Base-by-base conservation (phyloP, 2,329 filamentous ascomycete genomes). In the Penicillium freii region DNA sequence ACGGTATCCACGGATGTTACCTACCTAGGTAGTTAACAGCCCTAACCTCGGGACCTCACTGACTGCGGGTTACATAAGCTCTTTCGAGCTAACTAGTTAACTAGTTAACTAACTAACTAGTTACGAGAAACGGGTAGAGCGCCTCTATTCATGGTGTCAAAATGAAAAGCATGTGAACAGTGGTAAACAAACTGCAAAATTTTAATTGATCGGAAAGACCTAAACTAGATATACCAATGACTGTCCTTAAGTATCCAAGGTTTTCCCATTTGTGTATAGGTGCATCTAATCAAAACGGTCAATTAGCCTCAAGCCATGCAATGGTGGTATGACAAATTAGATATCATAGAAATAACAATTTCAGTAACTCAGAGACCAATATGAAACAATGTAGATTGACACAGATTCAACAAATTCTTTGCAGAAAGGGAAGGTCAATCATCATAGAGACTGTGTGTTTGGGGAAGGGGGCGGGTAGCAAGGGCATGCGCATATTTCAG, bases 341-440 rank as follows among this genome's bases (percentile, higher is more conserved):
- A 45, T 15, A 17, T 21, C 7, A 29, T 27, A 8, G 34, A n/a
- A 31, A 31, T 31, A 31, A 13, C 11, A 40, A 34, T 36, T 52
- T 23, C 11, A 58, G 56, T 50, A 38, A 52, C 56, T 60, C 58
- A 60, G 58, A 59, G 58, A 60, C 58, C 58, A 60, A 47, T 59
- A 52, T 48, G 56, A 60, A 60, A 60, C 52, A 60, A 59, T 60
- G 58, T 59, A 60, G 58, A 60, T 59, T 31, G 58, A 59, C 58
- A 42, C 46, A 33, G 44, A 53, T 49, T 60, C 58, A 52, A 60
- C 58, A 60, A 51, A 52, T 52, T 46, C 39, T 49, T 60, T 60
- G 58, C 58, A 58, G 58, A 60, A 60, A 60, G 58, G 58, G 58
- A 60, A 58, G 58, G 58, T 60, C 58, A 25, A 56, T 60, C 58